Evolutionary conservation across 1,139 yeast species (phyloP).

Genomic region (Saccharomyces pastorianus): DNA sequence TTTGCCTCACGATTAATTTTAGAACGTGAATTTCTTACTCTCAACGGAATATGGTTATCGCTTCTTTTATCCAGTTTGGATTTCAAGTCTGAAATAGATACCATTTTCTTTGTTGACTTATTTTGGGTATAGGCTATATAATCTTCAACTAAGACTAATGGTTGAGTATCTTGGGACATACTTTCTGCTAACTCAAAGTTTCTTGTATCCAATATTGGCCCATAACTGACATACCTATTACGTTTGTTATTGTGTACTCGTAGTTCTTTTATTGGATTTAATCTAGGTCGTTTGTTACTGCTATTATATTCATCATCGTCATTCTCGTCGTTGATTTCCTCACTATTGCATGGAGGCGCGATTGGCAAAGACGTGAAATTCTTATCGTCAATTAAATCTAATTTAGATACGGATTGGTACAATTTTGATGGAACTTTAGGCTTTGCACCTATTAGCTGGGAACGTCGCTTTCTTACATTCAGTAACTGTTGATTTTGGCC

Average conservation of each 20-base stretch:
- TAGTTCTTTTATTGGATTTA: conserved; percentile 16
- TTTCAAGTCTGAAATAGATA: conserved; percentile 26
- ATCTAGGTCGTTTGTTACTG: conserved; percentile 6
- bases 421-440: conserved; percentile 20
- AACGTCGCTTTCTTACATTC: conserved; percentile 17
- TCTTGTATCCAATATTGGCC: conserved; percentile 2
- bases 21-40: conserved; percentile 9
- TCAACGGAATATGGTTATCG: conserved; percentile 21
- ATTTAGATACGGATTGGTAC: conserved; percentile 21
- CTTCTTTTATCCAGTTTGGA: conserved; percentile 17
- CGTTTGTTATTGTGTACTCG: conserved; percentile 18
- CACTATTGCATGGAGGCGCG: conserved; percentile 19
- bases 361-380: conserved; percentile 27
- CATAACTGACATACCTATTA: conserved; percentile 21
- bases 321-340: conserved; percentile 3
- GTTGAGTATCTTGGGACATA: conserved; percentile 9
- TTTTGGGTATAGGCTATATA: conserved; percentile 18
- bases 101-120: conserved; percentile 16
- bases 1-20: not conserved
- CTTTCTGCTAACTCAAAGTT: not conserved
- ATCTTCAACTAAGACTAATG: conserved; percentile 27
- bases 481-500: conserved; percentile 7
- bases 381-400: conserved; percentile 26
- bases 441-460: conserved; percentile 23
- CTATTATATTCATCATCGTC: not conserved